Percentiles rank a stretch among this genome's conserved stretches.
Conservation (phyloP, 2,329 filamentous ascomycete species). For the Zelopaecilomyces penicillatus region DNA sequence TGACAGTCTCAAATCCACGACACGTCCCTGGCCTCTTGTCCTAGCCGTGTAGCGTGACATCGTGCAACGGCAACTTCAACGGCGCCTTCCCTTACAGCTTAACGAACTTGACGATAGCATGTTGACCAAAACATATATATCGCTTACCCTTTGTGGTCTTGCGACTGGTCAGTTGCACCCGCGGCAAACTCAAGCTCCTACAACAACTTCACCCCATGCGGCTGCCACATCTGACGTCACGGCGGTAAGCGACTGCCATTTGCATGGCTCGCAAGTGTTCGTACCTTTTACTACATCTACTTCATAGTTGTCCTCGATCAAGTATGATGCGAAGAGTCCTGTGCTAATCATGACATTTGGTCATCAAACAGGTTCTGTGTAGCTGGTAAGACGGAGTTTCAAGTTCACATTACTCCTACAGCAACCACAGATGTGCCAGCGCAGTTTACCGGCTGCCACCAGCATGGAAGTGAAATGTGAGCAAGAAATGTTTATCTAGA, state of each 20-base stretch:
- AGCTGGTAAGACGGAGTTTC: slow-evolving; percentile 33
- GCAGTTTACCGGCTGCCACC: slow-evolving; percentile 57
- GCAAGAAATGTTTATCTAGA: slow-evolving; percentile 14
- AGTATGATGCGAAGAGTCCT: no score
- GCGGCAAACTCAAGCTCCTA: slow-evolving; percentile 4
- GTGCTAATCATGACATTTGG: neutral
- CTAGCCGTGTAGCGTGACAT: no score
- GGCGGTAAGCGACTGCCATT: slow-evolving; percentile 33
- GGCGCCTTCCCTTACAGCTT: no score
- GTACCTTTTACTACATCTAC: slow-evolving; percentile 8
- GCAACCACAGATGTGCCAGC: slow-evolving; percentile 48
- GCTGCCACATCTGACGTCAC: slow-evolving; percentile 19
- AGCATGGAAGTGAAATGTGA: slow-evolving; percentile 50
- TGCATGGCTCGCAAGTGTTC: slow-evolving; percentile 32
- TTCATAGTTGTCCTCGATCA: neutral
- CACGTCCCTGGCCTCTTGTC: no score
- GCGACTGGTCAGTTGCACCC: slow-evolving; percentile 13
- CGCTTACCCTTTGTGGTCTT: neutral
- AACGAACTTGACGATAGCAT: neutral
- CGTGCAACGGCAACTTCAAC: no score
- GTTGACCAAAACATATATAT: neutral
- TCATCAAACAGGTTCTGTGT: slow-evolving; percentile 32
- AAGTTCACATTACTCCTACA: slow-evolving; percentile 40
- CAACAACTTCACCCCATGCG: slow-evolving; percentile 20
- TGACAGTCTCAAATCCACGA: no score